phyloP scores from a whole-genome alignment of 192 early-diverging fungal species.

The Haplosporangium gracile region DNA sequence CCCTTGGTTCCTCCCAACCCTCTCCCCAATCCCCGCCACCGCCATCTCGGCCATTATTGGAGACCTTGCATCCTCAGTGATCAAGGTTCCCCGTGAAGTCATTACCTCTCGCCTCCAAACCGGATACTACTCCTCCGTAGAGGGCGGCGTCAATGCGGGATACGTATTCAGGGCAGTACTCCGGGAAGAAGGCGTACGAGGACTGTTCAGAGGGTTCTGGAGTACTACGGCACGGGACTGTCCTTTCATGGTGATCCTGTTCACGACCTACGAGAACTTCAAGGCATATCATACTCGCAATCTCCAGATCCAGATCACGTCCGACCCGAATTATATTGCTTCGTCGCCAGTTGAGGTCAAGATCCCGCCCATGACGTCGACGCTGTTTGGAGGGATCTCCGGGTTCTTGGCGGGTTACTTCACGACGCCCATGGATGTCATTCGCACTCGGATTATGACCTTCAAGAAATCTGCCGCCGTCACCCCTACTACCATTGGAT shows the following conservation, averaged over 20 bases:
- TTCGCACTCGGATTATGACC: constrained; percentile 79
- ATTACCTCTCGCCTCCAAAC: constrained; percentile 80
- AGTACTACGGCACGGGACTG: constrained; percentile 77
- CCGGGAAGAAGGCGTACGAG: constrained; percentile 68
- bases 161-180: constrained; percentile 69
- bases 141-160: constrained; percentile 51
- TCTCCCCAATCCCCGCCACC: constrained; percentile 69
- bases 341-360: constrained; percentile 64
- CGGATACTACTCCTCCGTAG: constrained; percentile 61
- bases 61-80: constrained; percentile 77
- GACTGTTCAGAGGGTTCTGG: constrained; percentile 81
- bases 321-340: constrained; percentile 59
- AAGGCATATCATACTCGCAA: constrained; percentile 73
- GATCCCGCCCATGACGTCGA: constrained; percentile 75
- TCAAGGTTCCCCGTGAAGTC: constrained; percentile 85
- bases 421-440: constrained; percentile 82
- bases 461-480: constrained; percentile 48
- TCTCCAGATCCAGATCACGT: constrained; percentile 54
- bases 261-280: constrained; percentile 81
- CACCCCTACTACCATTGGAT: background rate
- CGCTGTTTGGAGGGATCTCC: constrained; percentile 79
- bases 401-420: constrained; percentile 81
- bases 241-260: constrained; percentile 85
- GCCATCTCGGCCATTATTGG: constrained; percentile 79
- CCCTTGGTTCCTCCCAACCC: constrained; percentile 56